These are phyloP conservation scores for Coprinopsis cinerea DNA, from an alignment of 768 basidiomycete genomes.

Conservation along the genomic window DNA sequence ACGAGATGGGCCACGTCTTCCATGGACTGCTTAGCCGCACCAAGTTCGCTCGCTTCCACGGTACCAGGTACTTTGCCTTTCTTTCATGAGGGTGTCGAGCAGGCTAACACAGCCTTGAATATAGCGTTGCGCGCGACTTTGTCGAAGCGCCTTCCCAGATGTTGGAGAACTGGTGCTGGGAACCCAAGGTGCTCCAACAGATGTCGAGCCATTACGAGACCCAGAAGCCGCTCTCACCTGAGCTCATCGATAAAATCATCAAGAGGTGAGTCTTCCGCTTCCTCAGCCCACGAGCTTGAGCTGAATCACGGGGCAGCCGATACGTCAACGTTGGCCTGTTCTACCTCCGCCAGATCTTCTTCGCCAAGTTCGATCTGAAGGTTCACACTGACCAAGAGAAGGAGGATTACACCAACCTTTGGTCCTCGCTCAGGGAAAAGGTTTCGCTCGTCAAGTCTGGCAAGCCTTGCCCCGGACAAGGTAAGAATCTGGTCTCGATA, in stretches of 20 bases:
- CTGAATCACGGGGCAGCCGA: conserved; percentile 32
- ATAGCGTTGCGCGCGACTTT: conserved; percentile 68
- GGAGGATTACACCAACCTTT: conserved; percentile 74
- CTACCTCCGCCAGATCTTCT: conserved; percentile 81
- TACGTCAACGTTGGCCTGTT: conserved; percentile 81
- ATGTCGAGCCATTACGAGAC: conserved; percentile 83
- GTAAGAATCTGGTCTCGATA: no score
- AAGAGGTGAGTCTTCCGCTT: conserved; percentile 43
- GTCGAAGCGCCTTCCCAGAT: conserved; percentile 91
- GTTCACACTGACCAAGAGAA: conserved; percentile 63
- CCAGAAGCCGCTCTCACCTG: conserved; percentile 60
- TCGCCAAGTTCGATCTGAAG: conserved; percentile 72
- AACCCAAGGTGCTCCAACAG: conserved; percentile 63
- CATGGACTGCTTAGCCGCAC: conserved; percentile 66
- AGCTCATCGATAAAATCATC: conserved; percentile 75
- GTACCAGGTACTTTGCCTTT: conserved; percentile 45
- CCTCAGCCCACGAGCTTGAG: background rate
- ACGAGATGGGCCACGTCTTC: conserved; percentile 81
- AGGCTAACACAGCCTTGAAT: background rate
- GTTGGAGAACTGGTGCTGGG: conserved; percentile 94
- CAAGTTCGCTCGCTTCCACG: conserved; percentile 73
- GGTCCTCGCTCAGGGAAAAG: conserved; percentile 66
- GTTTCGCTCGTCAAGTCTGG: conserved; percentile 65
- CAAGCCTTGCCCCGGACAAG: conserved; percentile 63
- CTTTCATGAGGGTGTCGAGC: no score